These are phyloP conservation scores for Podospora australis DNA, from an alignment of 495 filamentous ascomycete species.

Conservation along the genomic window DNA sequence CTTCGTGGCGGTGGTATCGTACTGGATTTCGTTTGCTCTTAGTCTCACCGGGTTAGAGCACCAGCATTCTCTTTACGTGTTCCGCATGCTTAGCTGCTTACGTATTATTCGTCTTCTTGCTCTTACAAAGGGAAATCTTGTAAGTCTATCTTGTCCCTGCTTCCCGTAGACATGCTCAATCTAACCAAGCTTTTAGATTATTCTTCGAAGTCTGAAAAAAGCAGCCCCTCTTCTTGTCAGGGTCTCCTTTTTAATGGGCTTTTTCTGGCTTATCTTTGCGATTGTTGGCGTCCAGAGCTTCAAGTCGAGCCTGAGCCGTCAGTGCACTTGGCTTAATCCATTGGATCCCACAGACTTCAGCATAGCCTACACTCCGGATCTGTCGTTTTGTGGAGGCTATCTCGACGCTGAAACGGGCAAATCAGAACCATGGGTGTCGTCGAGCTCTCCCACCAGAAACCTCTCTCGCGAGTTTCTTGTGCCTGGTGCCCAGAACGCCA, in stretches of 20 bases:
- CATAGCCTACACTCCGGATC: slow-evolving; percentile 44
- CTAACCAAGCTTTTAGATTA: slow-evolving; percentile 52
- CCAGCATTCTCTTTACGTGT: slow-evolving; percentile 70
- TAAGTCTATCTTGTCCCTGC: slow-evolving; percentile 32
- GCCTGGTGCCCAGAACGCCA: slow-evolving; percentile 46
- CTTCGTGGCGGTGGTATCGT: slow-evolving; percentile 92
- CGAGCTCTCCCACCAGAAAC: slow-evolving; percentile 9
- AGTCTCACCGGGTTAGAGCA: slow-evolving; percentile 60
- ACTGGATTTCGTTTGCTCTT: slow-evolving; percentile 82
- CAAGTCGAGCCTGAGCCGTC: slow-evolving; percentile 85
- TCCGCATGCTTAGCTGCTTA: slow-evolving; percentile 92
- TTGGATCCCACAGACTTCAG: slow-evolving; percentile 37
- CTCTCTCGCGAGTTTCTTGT: slow-evolving; percentile 13
- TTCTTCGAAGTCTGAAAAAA: slow-evolving; percentile 90
- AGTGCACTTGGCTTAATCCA: slow-evolving; percentile 78
- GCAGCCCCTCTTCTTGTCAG: slow-evolving; percentile 89
- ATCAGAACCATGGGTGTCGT: slow-evolving; percentile 58
- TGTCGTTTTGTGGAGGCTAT: slow-evolving; percentile 85
- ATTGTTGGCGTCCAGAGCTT: slow-evolving; percentile 96
- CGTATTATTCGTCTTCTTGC: slow-evolving; percentile 83
- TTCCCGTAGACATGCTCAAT: not conserved
- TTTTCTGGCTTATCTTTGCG: slow-evolving; percentile 98
- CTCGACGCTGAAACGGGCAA: slow-evolving; percentile 52
- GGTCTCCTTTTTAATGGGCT: slow-evolving; percentile 91
- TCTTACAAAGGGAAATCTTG: slow-evolving; percentile 85